Evolutionary conservation across 208 protist genomes (phyloP).

Genomic region (Crithidia thermophila): DNA sequence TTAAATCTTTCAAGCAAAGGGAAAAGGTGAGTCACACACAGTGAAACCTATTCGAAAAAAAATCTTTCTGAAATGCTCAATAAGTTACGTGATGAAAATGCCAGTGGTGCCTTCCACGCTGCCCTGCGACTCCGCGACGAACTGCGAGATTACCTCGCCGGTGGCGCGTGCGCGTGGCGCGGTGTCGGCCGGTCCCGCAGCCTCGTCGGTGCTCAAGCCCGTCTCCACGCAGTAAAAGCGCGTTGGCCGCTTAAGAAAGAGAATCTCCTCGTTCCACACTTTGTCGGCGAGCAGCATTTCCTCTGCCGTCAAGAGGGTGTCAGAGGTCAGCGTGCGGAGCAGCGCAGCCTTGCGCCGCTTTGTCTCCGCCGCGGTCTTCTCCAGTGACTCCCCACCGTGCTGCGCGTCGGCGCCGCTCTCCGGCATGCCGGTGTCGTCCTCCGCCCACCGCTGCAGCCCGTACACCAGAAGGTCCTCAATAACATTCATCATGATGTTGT

Average conservation of each 20-base stretch:
- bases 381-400: background rate
- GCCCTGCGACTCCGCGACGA: conserved; percentile 18
- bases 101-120: conserved; percentile 14
- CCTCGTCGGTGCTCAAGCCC: conserved; percentile 53
- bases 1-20: too few species aligned
- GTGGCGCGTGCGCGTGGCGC: conserved; percentile 15
- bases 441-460: conserved; percentile 36
- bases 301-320: conserved; percentile 40
- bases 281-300: conserved; percentile 74
- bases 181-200: conserved; percentile 18
- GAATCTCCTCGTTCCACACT: conserved; percentile 61
- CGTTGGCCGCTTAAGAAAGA: conserved; percentile 76
- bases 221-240: conserved; percentile 73
- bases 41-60: too few species aligned
- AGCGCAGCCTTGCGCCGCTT: conserved; percentile 10
- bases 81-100: conserved; percentile 34
- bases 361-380: conserved; percentile 10
- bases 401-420: conserved; percentile 6
- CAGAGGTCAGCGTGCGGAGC: conserved; percentile 16
- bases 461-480: conserved; percentile 63
- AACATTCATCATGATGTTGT: conserved; percentile 74
- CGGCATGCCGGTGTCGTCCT: background rate
- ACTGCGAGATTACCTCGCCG: conserved; percentile 28
- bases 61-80: too few species aligned
- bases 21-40: too few species aligned